Evolutionary conservation across 2,329 filamentous ascomycete genomes (phyloP), one percentile per base, ranked within the genome.

Genomic region (Xylariaceae sp.): DNA sequence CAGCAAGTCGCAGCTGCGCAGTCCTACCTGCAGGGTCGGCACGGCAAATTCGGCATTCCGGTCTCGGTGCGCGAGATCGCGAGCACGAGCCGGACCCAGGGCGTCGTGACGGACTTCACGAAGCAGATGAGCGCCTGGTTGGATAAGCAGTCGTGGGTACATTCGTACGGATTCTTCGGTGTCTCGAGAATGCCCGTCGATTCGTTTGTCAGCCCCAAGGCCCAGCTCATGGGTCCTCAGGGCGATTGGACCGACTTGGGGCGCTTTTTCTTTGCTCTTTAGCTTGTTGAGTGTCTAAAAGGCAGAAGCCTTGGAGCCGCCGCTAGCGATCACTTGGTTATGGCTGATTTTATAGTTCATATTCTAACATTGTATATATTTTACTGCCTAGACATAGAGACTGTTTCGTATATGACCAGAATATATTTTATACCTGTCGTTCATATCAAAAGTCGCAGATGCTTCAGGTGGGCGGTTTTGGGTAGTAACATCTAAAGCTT

Each of bases 41-140:
- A 71, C 53, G 55, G 62, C 18, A 65, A 65, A 37, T 73, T 70
- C 53, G 46, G 62, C 7, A 59, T 69, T n/a, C 64, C 60, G 10
- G 53, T 76, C n/a, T 64, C 74, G 26, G 68, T 77, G 3, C 68
- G 64, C 6, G 74, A 76, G 63, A 72, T 76, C 37, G 74, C 73
- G 4, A 71, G 65, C 32, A 73, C 71, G 27, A 70, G 67, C 27
- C 66, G 71, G n/a, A 61, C 73, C 33, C 44, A 59, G 6, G 55
- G 59, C 13, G 62, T 71, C 23, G 73, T 75, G 2, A 58, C 67
- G 30, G 55, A 50, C 11, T 76, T 76, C 51, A 75, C 72, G 13
- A 64, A 62, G 16, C 53, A 67, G 37, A 50, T 73, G 50, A 68
- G 65, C 24, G 70, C 72, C 42, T 75, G 72, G 72, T 70, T 74